Base-by-base conservation (phyloP, 2,329 filamentous ascomycete genomes). In the Calonectria fujianensis region DNA sequence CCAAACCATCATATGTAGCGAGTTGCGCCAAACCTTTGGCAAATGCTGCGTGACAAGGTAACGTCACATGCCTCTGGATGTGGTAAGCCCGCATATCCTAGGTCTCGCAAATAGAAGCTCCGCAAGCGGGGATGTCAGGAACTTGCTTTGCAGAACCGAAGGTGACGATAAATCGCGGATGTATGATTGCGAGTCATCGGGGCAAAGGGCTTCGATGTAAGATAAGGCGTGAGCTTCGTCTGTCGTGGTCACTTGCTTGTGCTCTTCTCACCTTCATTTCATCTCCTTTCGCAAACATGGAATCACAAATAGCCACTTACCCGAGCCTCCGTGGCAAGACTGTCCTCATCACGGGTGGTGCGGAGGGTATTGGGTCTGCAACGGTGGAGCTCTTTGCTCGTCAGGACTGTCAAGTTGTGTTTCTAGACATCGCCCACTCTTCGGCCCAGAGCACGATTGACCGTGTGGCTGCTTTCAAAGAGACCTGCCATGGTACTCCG, bases 291-390 rank as follows among this genome's bases (percentile, higher is more conserved):
- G 14, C 2, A 61, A 31, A 41, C 8, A 63, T 63, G 37, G 37
- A 16, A 41, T 10, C 35, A 5, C 18, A 3, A 2, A 63, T 67
- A 2, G 86, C 87, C 31, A 84, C 79, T 3, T 88, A 88, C 70
- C 86, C 86, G 11, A 87, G 86, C 77, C 79, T 88, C 45, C 80
- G 79, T 39, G 85, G 77, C 79, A 84, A 85, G 75, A 84, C 80
- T 2, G 85, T 89, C 4, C 80, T 89, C 45, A 84, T 89, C 72
- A 85, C 87, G 0, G 88, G 88, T 45, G 88, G 86, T 3, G 87
- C 87, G 39, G 84, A 86, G 69, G 88, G 88, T 16, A 89, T 89
- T 70, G 88, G 88, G 45, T 85, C 86, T 1, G 79, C 85, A 2
- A 83, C 85, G 11, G 87, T 88, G 27, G 84, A 88, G 77, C 79